phyloP scores from a whole-genome alignment of 768 basidiomycete species.

The Mrakia blollopis region DNA sequence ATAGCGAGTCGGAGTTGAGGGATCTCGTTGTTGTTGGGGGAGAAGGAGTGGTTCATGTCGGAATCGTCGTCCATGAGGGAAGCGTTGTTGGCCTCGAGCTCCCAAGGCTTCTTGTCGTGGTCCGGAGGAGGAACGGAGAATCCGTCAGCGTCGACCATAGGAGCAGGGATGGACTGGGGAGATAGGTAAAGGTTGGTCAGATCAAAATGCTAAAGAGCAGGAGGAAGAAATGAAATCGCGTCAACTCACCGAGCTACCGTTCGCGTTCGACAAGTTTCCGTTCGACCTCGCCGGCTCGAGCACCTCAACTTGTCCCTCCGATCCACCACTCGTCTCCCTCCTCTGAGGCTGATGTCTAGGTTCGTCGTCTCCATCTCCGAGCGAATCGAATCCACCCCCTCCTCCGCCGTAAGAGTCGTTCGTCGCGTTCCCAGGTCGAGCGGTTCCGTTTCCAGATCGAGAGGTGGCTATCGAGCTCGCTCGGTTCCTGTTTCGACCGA shows the following conservation, averaged over 20 bases:
- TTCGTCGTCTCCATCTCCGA: constrained; percentile 27
- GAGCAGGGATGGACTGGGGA: background rate
- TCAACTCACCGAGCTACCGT: background rate
- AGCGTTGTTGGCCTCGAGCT: constrained; percentile 16
- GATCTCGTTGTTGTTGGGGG: background rate
- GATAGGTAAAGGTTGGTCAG: background rate
- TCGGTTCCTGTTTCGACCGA: constrained; percentile 31
- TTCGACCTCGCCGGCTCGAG: constrained; percentile 11
- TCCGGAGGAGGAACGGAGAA: constrained; percentile 47
- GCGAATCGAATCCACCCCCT: constrained; percentile 23
- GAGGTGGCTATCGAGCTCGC: constrained; percentile 15
- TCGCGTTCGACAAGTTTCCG: background rate
- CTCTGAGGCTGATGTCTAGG: background rate
- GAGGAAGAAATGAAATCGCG: background rate
- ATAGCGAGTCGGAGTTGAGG: constrained; percentile 41
- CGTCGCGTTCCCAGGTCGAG: background rate
- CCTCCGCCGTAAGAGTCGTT: constrained; percentile 15
- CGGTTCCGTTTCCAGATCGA: constrained; percentile 10
- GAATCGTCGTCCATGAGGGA: constrained; percentile 38
- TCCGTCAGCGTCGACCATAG: constrained; percentile 45
- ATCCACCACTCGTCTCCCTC: constrained; percentile 3
- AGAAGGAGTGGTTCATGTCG: constrained; percentile 34
- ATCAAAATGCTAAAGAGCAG: background rate
- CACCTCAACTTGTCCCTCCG: background rate
- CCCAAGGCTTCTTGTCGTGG: constrained; percentile 45